Evolutionary conservation across 768 basidiomycete species (phyloP), one percentile per base, ranked within the genome.

Genomic region (Leccinum incarnatum): DNA sequence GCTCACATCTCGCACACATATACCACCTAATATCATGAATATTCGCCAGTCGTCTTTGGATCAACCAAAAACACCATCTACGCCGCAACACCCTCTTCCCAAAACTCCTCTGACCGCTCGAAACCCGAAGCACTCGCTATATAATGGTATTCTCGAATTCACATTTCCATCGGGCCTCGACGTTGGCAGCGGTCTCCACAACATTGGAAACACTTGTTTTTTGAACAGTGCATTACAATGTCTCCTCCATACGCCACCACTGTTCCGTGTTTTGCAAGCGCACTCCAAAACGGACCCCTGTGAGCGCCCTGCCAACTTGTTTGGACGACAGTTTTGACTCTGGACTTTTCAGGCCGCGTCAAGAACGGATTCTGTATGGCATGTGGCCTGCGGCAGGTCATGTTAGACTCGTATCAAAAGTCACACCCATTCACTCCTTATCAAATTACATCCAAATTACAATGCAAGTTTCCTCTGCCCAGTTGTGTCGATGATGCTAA

Each of bases 191-290:
- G 95, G 95, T 1, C 76, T 98, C 49, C 79, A 83, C 68, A 98
- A 98, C 74, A 87, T 77, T 27, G 93, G 93, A 49, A 98, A 98
- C 69, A 96, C 93, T 2, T 99, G 97, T 74, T 99, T 96, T 73
- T 78, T 98, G 66, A 99, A 99, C 72, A 94, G 93, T 64, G 91
- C 89, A 21, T 75, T 98, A 51, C 97, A 99, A 76, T 94, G 93
- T 66, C 81, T 98, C 52, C 74, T 97, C 14, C 95, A 98, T 68
- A 98, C 96, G 1, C 86, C 95, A 9, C 93, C 95, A 2, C 80
- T 99, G 25, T 78, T 94, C 37, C 82, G 80, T 60, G 68, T 89
- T 46, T 71, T 93, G 40, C 54, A 75, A 45, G 71, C 71, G 8
- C 88, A 88, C 66, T 74, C 72, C 36, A 79, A 74, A 62, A 56